Evolutionary conservation across 805 yeast genomes (phyloP), one percentile per base, ranked within the genome.

Genomic region (Isabelozyma gotoi): DNA sequence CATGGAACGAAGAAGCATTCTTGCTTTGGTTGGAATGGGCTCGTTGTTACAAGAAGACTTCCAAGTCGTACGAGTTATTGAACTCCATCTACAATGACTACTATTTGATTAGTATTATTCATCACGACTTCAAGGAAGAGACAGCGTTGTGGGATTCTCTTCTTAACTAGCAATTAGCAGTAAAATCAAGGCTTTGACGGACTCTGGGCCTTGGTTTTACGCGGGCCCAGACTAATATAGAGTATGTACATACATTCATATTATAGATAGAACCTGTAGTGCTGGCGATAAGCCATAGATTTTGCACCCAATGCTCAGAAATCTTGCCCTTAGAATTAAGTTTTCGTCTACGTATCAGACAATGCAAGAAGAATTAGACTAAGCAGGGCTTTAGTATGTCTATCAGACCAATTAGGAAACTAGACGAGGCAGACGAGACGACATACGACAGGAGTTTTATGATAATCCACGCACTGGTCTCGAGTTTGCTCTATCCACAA

Each of bases 1-100:
- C 97, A 0, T 94, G 99, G 99, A 80, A 85, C 53, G 97, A 91
- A 56, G 99, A 94, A 63, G 96, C 96, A 0, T 94, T 89, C 65
- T 76, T 81, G 44, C 85, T 94, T 47, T 88, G 97, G 94, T 67
- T 74, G 33, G 96, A 91, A 62, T 94, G 99, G 99, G 86, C 85
- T 38, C 76, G 84, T 50, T 73, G 94, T 43, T 94, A 90, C 61
- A 77, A 81, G 50, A 68, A 74, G 70, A 67, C 65, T 61, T 64
- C 82, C 11, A 66, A 67, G 19, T 69, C 90, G n/a, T 79, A 75
- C 56, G 66, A 78, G 38, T 74, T 92, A 53, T 75, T 94, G 49
- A 77, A 78, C 43, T 59, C 70, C 15, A 74, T 89, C 29, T 76
- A 82, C 59, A 74, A 81, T 32, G 75, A 80, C 41, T 87, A 85